A percentile compares a stretch with the other conserved stretches of the same genome.
Evolutionary conservation across 306 rosid species (phyloP).

Genomic region (Cicer arietinum): DNA sequence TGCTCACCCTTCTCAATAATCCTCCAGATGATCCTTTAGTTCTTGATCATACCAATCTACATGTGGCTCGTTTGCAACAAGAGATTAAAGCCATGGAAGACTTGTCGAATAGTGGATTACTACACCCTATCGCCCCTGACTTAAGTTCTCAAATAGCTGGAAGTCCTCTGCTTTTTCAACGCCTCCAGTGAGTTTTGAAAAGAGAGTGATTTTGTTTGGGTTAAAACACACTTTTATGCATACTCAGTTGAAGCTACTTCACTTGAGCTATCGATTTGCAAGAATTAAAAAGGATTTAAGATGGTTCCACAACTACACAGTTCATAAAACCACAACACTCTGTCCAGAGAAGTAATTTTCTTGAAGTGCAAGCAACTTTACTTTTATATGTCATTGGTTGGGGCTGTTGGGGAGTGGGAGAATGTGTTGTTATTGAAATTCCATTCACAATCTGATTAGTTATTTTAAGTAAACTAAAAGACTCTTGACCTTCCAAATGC

Average conservation of each 20-base stretch:
- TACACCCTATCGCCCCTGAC: constrained; percentile 65
- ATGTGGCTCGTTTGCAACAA: constrained; percentile 63
- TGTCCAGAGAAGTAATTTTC: constrained; percentile 31
- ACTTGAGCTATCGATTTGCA: constrained; percentile 29
- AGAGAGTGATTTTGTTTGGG: constrained; percentile 25
- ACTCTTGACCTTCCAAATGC: constrained; percentile 44
- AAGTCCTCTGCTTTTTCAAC: constrained; percentile 53
- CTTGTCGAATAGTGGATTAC: constrained; percentile 65
- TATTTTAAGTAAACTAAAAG: constrained; percentile 39
- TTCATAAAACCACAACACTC: constrained; percentile 11
- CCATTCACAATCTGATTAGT: background rate
- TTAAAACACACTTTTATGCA: constrained; percentile 26
- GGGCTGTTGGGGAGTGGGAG: background rate
- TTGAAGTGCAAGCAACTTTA: background rate
- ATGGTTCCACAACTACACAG: constrained; percentile 11
- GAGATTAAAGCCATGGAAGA: constrained; percentile 71
- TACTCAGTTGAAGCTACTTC: constrained; percentile 28
- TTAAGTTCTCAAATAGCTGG: constrained; percentile 58
- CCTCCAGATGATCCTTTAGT: constrained; percentile 74
- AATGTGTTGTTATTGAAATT: background rate
- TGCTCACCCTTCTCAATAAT: constrained; percentile 67
- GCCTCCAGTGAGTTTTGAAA: constrained; percentile 45
- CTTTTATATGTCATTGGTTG: constrained; percentile 8
- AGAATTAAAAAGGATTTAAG: constrained; percentile 11
- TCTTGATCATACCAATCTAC: constrained; percentile 67